Evolutionary conservation across 2,329 filamentous ascomycete genomes (phyloP), one percentile per base, ranked within the genome.

Genomic region (Fusarium oxysporum): DNA sequence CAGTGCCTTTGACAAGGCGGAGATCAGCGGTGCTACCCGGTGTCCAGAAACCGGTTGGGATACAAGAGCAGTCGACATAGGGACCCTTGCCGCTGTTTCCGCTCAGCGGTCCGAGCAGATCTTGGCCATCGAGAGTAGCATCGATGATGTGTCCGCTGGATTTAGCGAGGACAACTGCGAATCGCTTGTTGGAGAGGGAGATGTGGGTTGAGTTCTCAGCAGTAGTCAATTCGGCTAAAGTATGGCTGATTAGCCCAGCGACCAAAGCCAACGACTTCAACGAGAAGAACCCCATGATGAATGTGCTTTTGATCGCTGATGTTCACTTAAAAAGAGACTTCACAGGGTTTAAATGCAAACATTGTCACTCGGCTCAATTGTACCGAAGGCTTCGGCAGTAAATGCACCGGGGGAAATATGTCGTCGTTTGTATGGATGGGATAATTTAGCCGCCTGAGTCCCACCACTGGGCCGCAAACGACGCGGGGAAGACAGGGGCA

Each of bases 51-150:
- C 89, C 89, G 0, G 82, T 83, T 2, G 88, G 88, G 0, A 83
- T 87, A 76, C 89, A 91, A 72, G 90, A 89, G 77, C 89, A 91
- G 76, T 91, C 89, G 6, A 91, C 84, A 69, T 91, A 90, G 1
- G 88, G 86, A 0, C 87, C 86, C 32, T 86, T 83, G 6, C 88
- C 88, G 8, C 79, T 78, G 6, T 75, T 76, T 1, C 72, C 74
- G 1, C 57, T 64, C 11, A 65, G 33, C 1, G 74, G 72, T 8
- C 88, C 87, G 0, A 90, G 84, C 0, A 90, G 81, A 65, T 90
- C 85, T 50, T 81, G 78, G 9, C 77, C 77, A 23, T 82, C 81
- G 14, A 76, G 65, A 1, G 23, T 58, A 3, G 38, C 55, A 28
- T 76, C 73, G 6, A 68, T 65, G 3, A 76, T 76, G 4, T 76